Evolutionary conservation across 1,284 basidiomycete species (phyloP).

Genomic region (Ustilago esculenta): DNA sequence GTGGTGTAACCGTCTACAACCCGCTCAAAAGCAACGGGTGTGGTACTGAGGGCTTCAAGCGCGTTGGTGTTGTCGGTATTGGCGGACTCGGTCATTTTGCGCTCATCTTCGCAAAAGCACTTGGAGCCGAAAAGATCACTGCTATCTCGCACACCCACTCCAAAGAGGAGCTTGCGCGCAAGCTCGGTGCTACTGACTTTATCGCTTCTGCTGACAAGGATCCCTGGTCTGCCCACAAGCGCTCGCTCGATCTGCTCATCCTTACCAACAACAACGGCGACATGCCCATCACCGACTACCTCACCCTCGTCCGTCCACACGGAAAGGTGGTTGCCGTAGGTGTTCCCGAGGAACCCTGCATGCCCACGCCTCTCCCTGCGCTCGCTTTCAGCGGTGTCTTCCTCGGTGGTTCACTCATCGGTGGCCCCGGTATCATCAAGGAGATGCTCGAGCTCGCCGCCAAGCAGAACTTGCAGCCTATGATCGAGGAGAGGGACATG

Average conservation of each 20-base stretch:
- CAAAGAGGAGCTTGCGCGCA: slow-evolving; percentile 52
- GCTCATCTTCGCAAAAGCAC: slow-evolving; percentile 57
- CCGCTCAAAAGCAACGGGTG: slow-evolving; percentile 61
- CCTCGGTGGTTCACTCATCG: slow-evolving; percentile 58
- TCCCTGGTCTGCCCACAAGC: slow-evolving; percentile 54
- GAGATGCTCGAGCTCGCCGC: slow-evolving; percentile 61
- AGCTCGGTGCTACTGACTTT: slow-evolving; percentile 58
- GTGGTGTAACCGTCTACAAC: slow-evolving; percentile 62
- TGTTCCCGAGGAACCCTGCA: slow-evolving; percentile 62
- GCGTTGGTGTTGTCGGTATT: slow-evolving; percentile 59
- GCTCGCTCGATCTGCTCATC: slow-evolving; percentile 69
- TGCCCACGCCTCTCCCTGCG: slow-evolving; percentile 53
- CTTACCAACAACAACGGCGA: slow-evolving; percentile 68
- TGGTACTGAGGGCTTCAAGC: slow-evolving; percentile 49
- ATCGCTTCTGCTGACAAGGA: slow-evolving; percentile 48
- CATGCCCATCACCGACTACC: slow-evolving; percentile 67
- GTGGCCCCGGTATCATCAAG: slow-evolving; percentile 63
- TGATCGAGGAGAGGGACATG: slow-evolving; percentile 57
- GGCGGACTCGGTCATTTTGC: slow-evolving; percentile 62
- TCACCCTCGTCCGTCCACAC: slow-evolving; percentile 67
- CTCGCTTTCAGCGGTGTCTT: slow-evolving; percentile 51
- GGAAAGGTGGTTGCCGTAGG: slow-evolving; percentile 69
- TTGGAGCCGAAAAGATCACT: slow-evolving; percentile 56
- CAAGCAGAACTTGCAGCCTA: slow-evolving; percentile 51
- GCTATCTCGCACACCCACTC: slow-evolving; percentile 55